These are phyloP conservation scores for Ceratonia siliqua DNA, from an alignment of 306 rosid species.

Conservation along the genomic window DNA sequence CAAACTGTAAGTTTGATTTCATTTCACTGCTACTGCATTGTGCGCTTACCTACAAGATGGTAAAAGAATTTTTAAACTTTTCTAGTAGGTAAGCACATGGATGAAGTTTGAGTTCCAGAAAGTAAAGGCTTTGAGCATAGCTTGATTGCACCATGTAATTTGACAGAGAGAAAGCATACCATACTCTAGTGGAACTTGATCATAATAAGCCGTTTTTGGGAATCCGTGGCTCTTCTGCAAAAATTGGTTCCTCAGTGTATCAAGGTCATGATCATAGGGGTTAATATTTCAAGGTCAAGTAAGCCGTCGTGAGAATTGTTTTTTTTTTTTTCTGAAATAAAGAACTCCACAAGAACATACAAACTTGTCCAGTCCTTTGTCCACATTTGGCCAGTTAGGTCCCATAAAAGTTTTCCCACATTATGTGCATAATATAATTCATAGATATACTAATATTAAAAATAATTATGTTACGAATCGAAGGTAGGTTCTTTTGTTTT, in stretches of 20 bases:
- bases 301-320: not conserved
- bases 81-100: slow-evolving; percentile 54
- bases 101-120: slow-evolving; percentile 35
- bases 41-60: slow-evolving; percentile 28
- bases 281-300: not conserved
- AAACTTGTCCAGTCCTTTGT: slow-evolving; percentile 96
- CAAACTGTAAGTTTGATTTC: slow-evolving; percentile 31
- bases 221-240: slow-evolving; percentile 45
- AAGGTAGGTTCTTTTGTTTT: no score
- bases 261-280: slow-evolving; percentile 2
- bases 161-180: slow-evolving; percentile 37
- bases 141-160: slow-evolving; percentile 59
- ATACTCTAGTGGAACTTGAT: slow-evolving; percentile 55
- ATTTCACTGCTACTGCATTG: slow-evolving; percentile 31
- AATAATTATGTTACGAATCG: slow-evolving; percentile 7
- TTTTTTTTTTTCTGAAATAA: slow-evolving; percentile 25
- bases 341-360: not conserved
- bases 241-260: slow-evolving; percentile 64
- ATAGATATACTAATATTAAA: not conserved
- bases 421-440: slow-evolving; percentile 42
- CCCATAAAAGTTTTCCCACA: slow-evolving; percentile 73
- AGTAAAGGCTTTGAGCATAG: slow-evolving; percentile 52
- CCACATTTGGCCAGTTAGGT: slow-evolving; percentile 89
- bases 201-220: slow-evolving; percentile 47
- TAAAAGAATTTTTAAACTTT: not conserved